phyloP scores from a whole-genome alignment of 495 filamentous ascomycete genomes.

The Penicillium ucsense region DNA sequence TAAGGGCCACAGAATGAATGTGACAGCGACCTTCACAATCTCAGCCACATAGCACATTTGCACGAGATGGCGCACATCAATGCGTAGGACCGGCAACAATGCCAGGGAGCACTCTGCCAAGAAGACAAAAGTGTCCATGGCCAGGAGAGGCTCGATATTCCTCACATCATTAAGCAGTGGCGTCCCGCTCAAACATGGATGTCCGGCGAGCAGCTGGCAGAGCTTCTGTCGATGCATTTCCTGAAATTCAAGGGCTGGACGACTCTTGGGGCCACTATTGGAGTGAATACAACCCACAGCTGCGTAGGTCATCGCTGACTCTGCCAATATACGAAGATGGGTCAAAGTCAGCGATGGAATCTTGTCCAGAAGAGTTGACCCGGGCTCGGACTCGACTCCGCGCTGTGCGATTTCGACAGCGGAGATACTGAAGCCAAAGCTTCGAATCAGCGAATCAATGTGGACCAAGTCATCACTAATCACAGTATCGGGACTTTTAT shows the following conservation, averaged over 20 bases:
- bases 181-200: slow-evolving; percentile 33
- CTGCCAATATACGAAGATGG: slow-evolving; percentile 81
- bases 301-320: slow-evolving; percentile 78
- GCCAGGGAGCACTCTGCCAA: slow-evolving; percentile 64
- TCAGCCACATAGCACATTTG: slow-evolving; percentile 89
- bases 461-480: slow-evolving; percentile 43
- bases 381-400: slow-evolving; percentile 67
- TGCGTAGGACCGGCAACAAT: slow-evolving; percentile 57
- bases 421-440: slow-evolving; percentile 82
- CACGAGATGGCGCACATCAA: slow-evolving; percentile 74
- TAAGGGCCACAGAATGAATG: slow-evolving; percentile 35
- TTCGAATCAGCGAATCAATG: slow-evolving; percentile 59
- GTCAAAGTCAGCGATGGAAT: slow-evolving; percentile 73
- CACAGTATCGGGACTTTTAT: slow-evolving; percentile 27
- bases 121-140: slow-evolving; percentile 77
- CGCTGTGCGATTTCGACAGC: slow-evolving; percentile 88
- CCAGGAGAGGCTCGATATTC: slow-evolving; percentile 56
- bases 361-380: slow-evolving; percentile 69
- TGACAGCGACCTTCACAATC: slow-evolving; percentile 62
- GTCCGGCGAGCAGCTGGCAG: slow-evolving; percentile 62
- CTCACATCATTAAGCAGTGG: slow-evolving; percentile 35
- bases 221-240: slow-evolving; percentile 63
- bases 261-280: slow-evolving; percentile 41
- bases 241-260: slow-evolving; percentile 55
- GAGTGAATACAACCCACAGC: slow-evolving; percentile 61